phyloP scores from a whole-genome alignment of 2,329 filamentous ascomycete genomes.

The Samsoniella hepiali region DNA sequence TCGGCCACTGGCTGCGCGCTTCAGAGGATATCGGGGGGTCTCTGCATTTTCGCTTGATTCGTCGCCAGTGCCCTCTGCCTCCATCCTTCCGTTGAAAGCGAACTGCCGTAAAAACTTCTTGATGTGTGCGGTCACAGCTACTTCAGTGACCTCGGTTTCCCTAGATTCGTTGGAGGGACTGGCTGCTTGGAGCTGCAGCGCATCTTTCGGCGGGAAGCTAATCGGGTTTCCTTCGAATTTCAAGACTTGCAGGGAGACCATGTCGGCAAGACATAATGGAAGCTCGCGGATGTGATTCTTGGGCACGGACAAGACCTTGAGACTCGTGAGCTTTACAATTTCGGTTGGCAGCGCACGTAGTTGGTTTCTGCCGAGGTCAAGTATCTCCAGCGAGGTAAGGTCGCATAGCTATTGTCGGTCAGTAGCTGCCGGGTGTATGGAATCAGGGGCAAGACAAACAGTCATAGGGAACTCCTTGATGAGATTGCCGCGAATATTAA shows the following conservation, averaged over 20 bases:
- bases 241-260: conserved; percentile 82
- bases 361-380: conserved; percentile 88
- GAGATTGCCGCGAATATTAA: conserved; percentile 75
- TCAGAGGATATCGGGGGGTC: conserved; percentile 68
- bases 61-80: conserved; percentile 55
- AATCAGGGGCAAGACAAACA: conserved; percentile 37
- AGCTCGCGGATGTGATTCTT: conserved; percentile 84
- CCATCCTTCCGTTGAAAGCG: conserved; percentile 48
- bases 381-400: conserved; percentile 81
- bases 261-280: conserved; percentile 80
- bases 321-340: conserved; percentile 73
- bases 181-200: conserved; percentile 56
- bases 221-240: conserved; percentile 89
- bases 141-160: conserved; percentile 63
- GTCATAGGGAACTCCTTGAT: conserved; percentile 61
- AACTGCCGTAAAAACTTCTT: conserved; percentile 59
- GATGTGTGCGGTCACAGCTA: conserved; percentile 57
- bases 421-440: conserved; percentile 21
- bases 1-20: conserved; percentile 60
- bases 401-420: conserved; percentile 66
- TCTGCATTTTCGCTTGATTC: conserved; percentile 72
- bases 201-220: conserved; percentile 70
- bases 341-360: conserved; percentile 74
- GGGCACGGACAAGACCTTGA: conserved; percentile 85
- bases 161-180: conserved; percentile 54